Evolutionary conservation across 208 protist species (phyloP).

Genomic region (Entamoeba dispar): DNA sequence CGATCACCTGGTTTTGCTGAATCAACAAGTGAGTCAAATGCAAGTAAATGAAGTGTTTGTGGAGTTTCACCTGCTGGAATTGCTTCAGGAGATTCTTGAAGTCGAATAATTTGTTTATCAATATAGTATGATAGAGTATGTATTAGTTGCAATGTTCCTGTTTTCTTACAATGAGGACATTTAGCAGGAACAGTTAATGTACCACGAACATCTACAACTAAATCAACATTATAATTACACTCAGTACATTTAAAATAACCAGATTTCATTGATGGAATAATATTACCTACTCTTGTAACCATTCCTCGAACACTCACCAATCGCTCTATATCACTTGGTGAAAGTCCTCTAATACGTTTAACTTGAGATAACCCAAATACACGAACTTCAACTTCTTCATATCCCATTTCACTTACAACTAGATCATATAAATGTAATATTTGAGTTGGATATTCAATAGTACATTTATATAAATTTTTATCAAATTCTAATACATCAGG

Average conservation of each 20-base stretch:
- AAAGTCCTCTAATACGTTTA: neutral
- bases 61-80: constrained; percentile 81
- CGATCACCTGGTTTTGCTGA: constrained; percentile 75
- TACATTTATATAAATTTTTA: neutral
- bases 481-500: neutral
- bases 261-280: neutral
- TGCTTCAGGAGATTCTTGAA: constrained; percentile 19
- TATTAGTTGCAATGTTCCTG: neutral
- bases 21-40: constrained; percentile 79
- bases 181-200: neutral
- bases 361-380: neutral
- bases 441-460: neutral
- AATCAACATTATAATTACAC: neutral
- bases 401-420: neutral
- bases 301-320: neutral
- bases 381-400: neutral
- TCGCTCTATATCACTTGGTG: neutral
- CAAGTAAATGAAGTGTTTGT: constrained; percentile 70
- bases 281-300: neutral
- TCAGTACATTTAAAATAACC: neutral
- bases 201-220: no score
- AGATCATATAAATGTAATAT: neutral
- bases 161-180: neutral
- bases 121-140: neutral
- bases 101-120: neutral